These are phyloP conservation scores for Sphagnum fallax DNA, from an alignment of 228 moss, liverwort and hornwort genomes.

Conservation along the genomic window DNA sequence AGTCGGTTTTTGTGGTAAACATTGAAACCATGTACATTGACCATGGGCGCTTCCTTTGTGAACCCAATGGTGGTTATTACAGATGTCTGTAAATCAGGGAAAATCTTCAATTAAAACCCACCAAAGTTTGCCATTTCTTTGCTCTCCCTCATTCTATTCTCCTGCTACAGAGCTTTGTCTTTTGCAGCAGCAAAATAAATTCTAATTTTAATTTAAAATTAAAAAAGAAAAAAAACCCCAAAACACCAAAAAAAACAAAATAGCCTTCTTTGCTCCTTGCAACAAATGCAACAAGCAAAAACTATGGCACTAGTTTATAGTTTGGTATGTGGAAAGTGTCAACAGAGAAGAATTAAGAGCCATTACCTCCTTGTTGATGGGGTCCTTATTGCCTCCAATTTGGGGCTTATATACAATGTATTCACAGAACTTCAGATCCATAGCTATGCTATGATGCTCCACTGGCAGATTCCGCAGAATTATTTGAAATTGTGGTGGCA, in stretches of 20 bases:
- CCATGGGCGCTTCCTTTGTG: conserved; percentile 66
- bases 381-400: conserved; percentile 29
- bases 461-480: conserved; percentile 51
- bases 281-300: no score
- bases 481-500: conserved; percentile 51
- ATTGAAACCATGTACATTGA: conserved; percentile 72
- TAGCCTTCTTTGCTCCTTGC: no score
- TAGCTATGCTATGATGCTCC: conserved; percentile 47
- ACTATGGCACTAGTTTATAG: no score
- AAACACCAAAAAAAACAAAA: no score
- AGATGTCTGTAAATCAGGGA: conserved; percentile 12
- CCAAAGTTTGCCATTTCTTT: no score
- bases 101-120: no score
- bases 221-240: no score
- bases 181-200: no score
- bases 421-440: conserved; percentile 59
- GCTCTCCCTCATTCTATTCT: no score
- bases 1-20: conserved; percentile 82
- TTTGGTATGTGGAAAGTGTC: no score
- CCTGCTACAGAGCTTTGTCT: no score
- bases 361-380: conserved; percentile 38
- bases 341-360: background rate
- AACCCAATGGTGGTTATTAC: conserved; percentile 69
- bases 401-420: conserved; percentile 58
- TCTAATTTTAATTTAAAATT: no score